Base-by-base conservation (phyloP, 148 eudicot species). In the Suaeda aralocaspica region DNA sequence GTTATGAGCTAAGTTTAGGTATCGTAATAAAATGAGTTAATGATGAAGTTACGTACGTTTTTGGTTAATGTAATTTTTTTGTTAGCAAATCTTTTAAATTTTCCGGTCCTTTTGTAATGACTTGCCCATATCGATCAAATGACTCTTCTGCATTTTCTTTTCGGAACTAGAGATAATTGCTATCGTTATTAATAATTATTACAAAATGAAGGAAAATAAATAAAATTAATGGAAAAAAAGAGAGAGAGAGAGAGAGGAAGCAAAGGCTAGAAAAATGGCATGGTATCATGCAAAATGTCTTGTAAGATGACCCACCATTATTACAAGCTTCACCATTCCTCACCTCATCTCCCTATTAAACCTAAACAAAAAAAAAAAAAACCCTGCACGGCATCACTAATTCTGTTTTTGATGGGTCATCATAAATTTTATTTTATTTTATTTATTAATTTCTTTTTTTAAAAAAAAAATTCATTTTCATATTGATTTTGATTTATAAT, bases 321-420 rank as follows among this genome's bases (percentile, higher is more conserved):
- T 22, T 13, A 25, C 48, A 71, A 36, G 41, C 41, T 3, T 46
- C 67, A 31, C n/a, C 49, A 16, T 56, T 15, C 4, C 10, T 44
- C 34, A 25, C 22, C 53, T 28, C 22, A 13, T 64, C 33, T 57
- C 64, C 8, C 64, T 7, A 41, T 52, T 75, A 44, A 51, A 69
- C 64, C 61, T 41, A 30, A 62, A n/a, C n/a, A n/a, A n/a, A n/a
- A n/a, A n/a, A n/a, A 75, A 69, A 8, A 64, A 46, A 26, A 64
- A n/a, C n/a, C n/a, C 68, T 64, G 58, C 79, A 76, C 73, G 64
- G 53, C 78, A 68, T 68, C 53, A 68, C 68, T 60, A 45, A 45
- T 4, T 49, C 50, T 44, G 57, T 69, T 63, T 64, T n/a, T 41
- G n/a, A 49, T 62, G 46, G 28, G 9, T 59, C 21, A 30, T 61